Conservation (phyloP, 306 rosid species). For the Lagenaria siceraria region DNA sequence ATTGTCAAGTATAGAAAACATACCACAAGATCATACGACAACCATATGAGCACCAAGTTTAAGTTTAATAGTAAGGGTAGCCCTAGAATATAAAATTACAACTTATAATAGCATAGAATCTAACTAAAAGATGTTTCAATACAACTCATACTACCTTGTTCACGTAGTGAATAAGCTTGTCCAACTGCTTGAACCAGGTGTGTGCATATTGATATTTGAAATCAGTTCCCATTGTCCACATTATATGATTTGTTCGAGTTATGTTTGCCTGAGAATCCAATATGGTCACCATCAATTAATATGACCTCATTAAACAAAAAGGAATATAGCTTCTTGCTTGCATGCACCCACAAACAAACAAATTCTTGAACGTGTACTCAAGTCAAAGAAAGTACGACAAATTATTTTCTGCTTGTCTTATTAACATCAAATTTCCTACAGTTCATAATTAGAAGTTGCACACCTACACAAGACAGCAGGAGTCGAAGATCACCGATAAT, state of each 20-base stretch:
- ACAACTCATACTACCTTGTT: constrained; percentile 35
- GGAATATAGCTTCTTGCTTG: not conserved
- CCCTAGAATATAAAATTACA: not conserved
- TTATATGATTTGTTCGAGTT: constrained; percentile 84
- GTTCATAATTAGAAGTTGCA: not conserved
- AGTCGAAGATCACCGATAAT: not conserved
- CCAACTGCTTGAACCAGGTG: constrained; percentile 84
- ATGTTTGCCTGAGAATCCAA: constrained; percentile 69
- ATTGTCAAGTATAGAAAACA: not conserved
- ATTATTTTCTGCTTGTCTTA: not conserved
- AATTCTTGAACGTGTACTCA: not conserved
- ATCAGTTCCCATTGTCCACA: constrained; percentile 99
- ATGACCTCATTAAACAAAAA: constrained; percentile 9
- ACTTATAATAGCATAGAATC: not conserved
- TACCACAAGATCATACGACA: not conserved
- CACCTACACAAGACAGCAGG: not conserved
- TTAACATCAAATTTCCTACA: not conserved
- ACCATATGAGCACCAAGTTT: not conserved
- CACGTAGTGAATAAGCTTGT: constrained; percentile 89
- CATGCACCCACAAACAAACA: not conserved
- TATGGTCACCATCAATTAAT: constrained; percentile 15
- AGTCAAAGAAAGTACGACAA: not conserved
- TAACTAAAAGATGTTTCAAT: not conserved
- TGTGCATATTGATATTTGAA: constrained; percentile 86
- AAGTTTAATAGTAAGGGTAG: not conserved